Base-by-base conservation (phyloP, 1,284 basidiomycete genomes). In the Cystobasidium pallidum region DNA sequence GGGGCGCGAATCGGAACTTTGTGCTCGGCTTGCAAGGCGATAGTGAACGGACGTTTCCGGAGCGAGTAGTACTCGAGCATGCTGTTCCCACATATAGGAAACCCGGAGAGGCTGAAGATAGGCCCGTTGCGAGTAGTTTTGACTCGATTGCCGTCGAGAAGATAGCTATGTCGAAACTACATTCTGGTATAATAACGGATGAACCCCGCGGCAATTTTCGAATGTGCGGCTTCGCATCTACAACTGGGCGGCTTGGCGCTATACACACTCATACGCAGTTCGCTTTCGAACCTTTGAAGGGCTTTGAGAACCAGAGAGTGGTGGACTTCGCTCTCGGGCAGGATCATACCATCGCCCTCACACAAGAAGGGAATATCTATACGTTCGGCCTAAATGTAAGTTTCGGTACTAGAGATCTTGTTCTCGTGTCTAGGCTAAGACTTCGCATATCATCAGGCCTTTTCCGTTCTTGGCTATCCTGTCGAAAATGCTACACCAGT, bases 271-370 rank as follows among this genome's bases (percentile, higher is more conserved):
- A 93, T 77, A 92, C 91, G 3, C 91, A 95, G 79, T 90, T 91
- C 75, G 83, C 84, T 2, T 82, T 86, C 24, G 84, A 90, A 26
- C 87, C 88, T 0, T 82, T 93, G 17, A 81, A 86, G 0, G 87
- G 88, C 34, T 83, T 90, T 65, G 81, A 84, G 1, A 83, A 87
- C 54, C 84, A 84, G 13, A 80, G 85, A 47, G 83, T 85, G 64
- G 79, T 84, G 1, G 83, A 86, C 2, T 86, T 97, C 54, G 92
- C 94, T 0, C 84, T 94, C 1, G 95, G 91, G 1, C 94, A 94
- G 79, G 95, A 99, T 78, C 96, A 99, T 80, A 95, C 94, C 0
- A 85, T 98, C 24, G 90, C 89, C 0, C 84, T 98, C 45, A 94
- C 92, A 0, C 85, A 84, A 10, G 80, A 85, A 0, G 94, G 95